A percentile compares a stretch with the other conserved stretches of the same genome.
These are phyloP conservation scores for Piper betle DNA, from an alignment of 164 flowering plant genomes.

Conservation along the genomic window DNA sequence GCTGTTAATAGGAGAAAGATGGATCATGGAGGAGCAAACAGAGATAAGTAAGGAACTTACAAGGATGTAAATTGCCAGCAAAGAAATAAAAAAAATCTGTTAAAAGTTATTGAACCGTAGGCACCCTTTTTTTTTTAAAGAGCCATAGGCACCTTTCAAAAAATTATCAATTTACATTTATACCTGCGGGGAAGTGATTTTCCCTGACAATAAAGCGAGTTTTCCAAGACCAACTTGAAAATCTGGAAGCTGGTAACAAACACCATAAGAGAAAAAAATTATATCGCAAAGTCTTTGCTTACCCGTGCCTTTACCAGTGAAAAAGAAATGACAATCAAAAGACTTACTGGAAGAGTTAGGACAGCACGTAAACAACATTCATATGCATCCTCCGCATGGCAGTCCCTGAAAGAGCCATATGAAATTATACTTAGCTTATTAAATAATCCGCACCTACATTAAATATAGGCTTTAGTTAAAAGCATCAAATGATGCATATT, in stretches of 20 bases:
- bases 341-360: conserved; percentile 62
- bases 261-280: neutral
- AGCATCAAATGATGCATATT: no score
- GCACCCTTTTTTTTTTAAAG: no score
- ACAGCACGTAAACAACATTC: conserved; percentile 83
- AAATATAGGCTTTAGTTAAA: neutral
- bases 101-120: no score
- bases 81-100: no score
- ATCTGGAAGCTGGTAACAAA: conserved; percentile 49
- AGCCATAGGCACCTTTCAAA: no score
- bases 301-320: neutral
- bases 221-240: conserved; percentile 85
- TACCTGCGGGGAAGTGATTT: conserved; percentile 73
- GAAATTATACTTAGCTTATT: neutral
- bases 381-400: conserved; percentile 57
- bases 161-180: neutral
- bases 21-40: no score
- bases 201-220: conserved; percentile 52
- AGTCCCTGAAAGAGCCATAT: conserved; percentile 25
- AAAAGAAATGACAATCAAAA: neutral
- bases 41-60: no score
- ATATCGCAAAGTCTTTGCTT: neutral
- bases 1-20: no score
- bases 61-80: no score
- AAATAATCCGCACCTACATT: neutral